phyloP scores from a whole-genome alignment of 2,329 filamentous ascomycete species.

The Neospermospora avenae region DNA sequence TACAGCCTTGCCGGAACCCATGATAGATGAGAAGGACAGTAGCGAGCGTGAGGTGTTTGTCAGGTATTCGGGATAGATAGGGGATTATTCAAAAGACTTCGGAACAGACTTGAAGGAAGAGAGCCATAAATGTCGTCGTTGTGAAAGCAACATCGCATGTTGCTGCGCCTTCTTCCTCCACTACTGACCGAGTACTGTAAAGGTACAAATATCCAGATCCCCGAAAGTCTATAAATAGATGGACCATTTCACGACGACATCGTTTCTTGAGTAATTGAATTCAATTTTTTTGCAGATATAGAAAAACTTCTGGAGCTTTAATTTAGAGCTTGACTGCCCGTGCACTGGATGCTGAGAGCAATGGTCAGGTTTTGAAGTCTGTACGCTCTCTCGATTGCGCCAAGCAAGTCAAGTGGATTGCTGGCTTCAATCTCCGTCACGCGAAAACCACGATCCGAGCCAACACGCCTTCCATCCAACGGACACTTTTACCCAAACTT shows the following conservation, averaged over 20 bases:
- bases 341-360: too few species aligned
- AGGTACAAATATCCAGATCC: neutral
- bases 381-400: too few species aligned
- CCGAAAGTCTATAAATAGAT: slow-evolving; percentile 3
- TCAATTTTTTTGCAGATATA: neutral
- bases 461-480: too few species aligned
- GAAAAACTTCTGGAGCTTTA: too few species aligned
- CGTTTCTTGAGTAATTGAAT: neutral
- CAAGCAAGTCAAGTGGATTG: too few species aligned
- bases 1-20: slow-evolving; percentile 10
- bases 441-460: too few species aligned
- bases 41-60: neutral
- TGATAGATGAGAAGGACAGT: neutral
- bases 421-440: too few species aligned
- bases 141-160: neutral
- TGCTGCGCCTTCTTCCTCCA: neutral
- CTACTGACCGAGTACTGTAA: neutral
- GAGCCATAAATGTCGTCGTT: neutral
- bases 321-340: too few species aligned
- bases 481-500: too few species aligned
- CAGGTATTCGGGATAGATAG: neutral
- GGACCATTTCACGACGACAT: neutral
- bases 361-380: too few species aligned
- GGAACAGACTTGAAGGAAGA: neutral
- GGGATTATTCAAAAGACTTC: neutral